Conservation (phyloP, 148 eudicot species). For the Camellia sinensis region DNA sequence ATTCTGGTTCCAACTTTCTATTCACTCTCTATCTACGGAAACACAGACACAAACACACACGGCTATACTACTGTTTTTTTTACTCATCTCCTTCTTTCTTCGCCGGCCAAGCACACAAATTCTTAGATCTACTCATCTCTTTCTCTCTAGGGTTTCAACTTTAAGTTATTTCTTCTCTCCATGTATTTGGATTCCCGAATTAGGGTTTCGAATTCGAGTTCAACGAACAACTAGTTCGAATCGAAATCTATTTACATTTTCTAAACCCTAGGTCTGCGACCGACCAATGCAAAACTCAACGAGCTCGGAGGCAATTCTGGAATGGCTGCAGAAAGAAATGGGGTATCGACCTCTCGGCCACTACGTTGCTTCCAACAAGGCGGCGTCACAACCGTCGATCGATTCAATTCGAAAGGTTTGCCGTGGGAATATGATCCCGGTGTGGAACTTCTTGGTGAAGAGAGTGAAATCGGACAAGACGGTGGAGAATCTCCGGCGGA, state of each 20-base stretch:
- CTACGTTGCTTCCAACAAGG: constrained; percentile 43
- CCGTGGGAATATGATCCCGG: constrained; percentile 96
- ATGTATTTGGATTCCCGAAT: background rate
- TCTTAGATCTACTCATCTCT: constrained; percentile 13
- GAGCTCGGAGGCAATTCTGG: constrained; percentile 66
- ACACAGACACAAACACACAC: background rate
- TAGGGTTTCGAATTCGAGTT: constrained; percentile 9
- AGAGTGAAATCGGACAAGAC: constrained; percentile 97
- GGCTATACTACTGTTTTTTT: background rate
- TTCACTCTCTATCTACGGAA: no score
- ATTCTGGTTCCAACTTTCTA: background rate
- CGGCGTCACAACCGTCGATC: constrained; percentile 41
- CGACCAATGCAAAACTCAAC: constrained; percentile 50
- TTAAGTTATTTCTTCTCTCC: no score
- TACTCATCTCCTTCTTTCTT: background rate
- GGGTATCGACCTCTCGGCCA: constrained; percentile 74
- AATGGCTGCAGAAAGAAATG: constrained; percentile 94
- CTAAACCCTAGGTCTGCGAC: constrained; percentile 14
- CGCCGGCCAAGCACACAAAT: constrained; percentile 7
- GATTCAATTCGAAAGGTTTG: constrained; percentile 75
- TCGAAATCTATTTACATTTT: background rate
- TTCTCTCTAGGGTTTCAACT: background rate
- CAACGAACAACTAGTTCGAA: background rate
- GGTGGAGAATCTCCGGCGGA: constrained; percentile 71
- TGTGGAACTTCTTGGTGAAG: constrained; percentile 71